Conservation (phyloP, 805 yeast genomes). For the Kodamaea leandrae region DNA sequence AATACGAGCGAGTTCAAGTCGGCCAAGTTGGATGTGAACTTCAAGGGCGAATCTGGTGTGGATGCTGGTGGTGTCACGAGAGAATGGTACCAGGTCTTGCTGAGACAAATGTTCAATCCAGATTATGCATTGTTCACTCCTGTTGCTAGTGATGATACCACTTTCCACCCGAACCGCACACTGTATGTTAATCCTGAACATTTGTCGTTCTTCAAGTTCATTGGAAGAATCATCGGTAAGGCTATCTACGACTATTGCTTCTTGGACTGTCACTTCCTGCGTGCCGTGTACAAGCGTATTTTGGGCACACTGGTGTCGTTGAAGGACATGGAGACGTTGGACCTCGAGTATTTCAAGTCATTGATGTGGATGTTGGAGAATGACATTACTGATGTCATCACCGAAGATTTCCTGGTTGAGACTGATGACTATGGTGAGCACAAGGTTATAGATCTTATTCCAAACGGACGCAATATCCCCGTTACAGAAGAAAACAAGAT, state of each 20-base stretch:
- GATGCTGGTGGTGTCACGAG: constrained; percentile 98
- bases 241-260: constrained; percentile 85
- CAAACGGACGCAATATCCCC: constrained; percentile 75
- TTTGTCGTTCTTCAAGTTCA: constrained; percentile 85
- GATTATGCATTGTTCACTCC: constrained; percentile 91
- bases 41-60: constrained; percentile 91
- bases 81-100: constrained; percentile 94
- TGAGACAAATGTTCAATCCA: constrained; percentile 94
- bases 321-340: constrained; percentile 92
- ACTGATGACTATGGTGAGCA: constrained; percentile 92
- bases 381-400: constrained; percentile 92
- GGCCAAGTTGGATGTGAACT: constrained; percentile 73
- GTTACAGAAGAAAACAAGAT: constrained; percentile 90
- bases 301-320: constrained; percentile 77
- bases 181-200: constrained; percentile 94
- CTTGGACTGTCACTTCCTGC: constrained; percentile 90
- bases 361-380: constrained; percentile 94
- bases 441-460: constrained; percentile 75
- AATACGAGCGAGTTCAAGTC: constrained; percentile 68
- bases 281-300: constrained; percentile 89
- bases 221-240: constrained; percentile 91
- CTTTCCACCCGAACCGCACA: constrained; percentile 92
- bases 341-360: constrained; percentile 87
- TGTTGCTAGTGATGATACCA: constrained; percentile 85
- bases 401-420: constrained; percentile 91